Evolutionary conservation across 192 early-diverging fungal genomes (phyloP).

Genomic region (Entomortierella beljakovae): DNA sequence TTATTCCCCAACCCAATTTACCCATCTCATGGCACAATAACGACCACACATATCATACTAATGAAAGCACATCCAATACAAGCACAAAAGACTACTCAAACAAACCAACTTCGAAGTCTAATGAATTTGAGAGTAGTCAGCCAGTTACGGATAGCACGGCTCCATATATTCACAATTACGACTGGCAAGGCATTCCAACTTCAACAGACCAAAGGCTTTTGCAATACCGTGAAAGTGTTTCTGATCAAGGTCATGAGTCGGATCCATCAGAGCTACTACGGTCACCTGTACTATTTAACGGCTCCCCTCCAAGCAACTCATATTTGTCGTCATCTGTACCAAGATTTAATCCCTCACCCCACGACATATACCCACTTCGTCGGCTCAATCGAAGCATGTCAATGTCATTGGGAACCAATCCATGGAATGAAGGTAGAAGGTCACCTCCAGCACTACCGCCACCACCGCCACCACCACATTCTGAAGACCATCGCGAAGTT

Average conservation of each 20-base stretch:
- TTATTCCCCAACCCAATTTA: constrained; percentile 44
- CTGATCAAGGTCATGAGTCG: constrained; percentile 39
- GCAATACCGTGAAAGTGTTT: constrained; percentile 3
- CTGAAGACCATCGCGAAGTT: constrained; percentile 49
- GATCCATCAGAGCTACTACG: constrained; percentile 46
- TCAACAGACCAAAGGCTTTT: neutral
- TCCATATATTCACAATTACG: neutral
- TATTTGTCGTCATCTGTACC: neutral
- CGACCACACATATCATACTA: constrained; percentile 4
- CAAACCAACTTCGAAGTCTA: neutral
- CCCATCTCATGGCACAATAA: constrained; percentile 47
- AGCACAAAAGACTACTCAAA: too few relatives aligned
- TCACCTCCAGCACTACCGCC: neutral
- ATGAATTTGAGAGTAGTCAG: neutral
- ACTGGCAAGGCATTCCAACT: neutral
- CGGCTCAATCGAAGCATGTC: constrained; percentile 47
- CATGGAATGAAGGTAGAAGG: constrained; percentile 13
- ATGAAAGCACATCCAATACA: too few relatives aligned
- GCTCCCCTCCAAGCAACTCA: constrained; percentile 16
- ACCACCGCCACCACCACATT: neutral
- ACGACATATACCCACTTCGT: constrained; percentile 23
- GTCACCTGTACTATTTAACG: constrained; percentile 15
- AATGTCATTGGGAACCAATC: constrained; percentile 21
- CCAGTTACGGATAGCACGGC: neutral
- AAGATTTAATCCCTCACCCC: neutral